These are phyloP conservation scores for Nicotiana knightiana DNA, from an alignment of 257 asterid species.

Conservation along the genomic window DNA sequence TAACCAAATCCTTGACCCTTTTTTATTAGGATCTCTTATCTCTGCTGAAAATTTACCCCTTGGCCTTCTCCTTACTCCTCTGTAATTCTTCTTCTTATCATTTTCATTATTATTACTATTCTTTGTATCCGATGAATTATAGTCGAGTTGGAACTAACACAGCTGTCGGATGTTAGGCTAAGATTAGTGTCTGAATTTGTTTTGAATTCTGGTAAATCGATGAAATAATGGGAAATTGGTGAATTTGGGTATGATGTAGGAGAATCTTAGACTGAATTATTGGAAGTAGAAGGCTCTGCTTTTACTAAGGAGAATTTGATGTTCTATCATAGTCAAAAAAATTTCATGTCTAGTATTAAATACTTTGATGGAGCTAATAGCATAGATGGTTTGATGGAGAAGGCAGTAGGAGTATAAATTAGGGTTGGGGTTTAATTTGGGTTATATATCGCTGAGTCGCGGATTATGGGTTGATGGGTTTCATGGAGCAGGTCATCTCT, in stretches of 20 bases:
- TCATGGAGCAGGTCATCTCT: too few relatives aligned
- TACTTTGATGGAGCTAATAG: too few relatives aligned
- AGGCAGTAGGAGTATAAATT: too few relatives aligned
- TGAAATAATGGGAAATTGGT: conserved; percentile 17
- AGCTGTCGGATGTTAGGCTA: background rate
- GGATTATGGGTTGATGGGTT: too few relatives aligned
- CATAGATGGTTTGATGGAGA: too few relatives aligned
- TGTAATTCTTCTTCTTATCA: conserved; percentile 30
- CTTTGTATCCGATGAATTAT: background rate
- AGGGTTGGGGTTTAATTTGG: too few relatives aligned
- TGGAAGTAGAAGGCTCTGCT: conserved; percentile 27
- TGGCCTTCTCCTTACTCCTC: conserved; percentile 87
- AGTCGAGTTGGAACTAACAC: background rate
- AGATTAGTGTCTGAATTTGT: conserved; percentile 12
- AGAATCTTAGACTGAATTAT: conserved; percentile 24
- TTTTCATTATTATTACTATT: background rate
- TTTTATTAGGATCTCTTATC: conserved; percentile 72
- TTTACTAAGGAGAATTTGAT: conserved; percentile 10
- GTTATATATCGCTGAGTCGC: too few relatives aligned
- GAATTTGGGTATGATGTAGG: conserved; percentile 12
- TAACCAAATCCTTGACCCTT: conserved; percentile 76
- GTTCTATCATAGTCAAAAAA: too few relatives aligned
- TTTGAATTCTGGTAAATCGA: conserved; percentile 24
- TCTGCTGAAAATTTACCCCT: conserved; percentile 95
- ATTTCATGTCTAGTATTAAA: too few relatives aligned